These are phyloP conservation scores for Kodamaea kakaduensis DNA, from an alignment of 805 yeast species.

Conservation along the genomic window DNA sequence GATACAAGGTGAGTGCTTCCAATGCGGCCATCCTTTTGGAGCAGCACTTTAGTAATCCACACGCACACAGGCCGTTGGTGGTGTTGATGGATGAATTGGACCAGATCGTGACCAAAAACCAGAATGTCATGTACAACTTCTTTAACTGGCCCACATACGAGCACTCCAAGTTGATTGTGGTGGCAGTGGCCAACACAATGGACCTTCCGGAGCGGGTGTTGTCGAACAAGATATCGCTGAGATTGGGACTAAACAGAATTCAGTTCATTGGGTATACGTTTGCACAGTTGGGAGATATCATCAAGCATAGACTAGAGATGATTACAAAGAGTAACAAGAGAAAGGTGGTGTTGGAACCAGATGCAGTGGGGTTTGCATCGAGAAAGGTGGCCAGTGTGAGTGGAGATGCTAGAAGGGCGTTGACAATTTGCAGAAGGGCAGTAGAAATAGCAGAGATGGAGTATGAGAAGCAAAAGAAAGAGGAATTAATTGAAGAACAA, in stretches of 20 bases:
- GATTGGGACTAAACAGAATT: slow-evolving; percentile 83
- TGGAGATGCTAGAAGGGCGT: slow-evolving; percentile 94
- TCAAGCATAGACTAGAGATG: slow-evolving; percentile 61
- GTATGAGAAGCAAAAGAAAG: slow-evolving; percentile 23
- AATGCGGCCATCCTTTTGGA: slow-evolving; percentile 69
- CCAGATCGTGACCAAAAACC: slow-evolving; percentile 79
- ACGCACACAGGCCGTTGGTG: slow-evolving; percentile 51
- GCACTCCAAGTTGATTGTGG: slow-evolving; percentile 73
- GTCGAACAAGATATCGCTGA: slow-evolving; percentile 83
- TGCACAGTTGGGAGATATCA: slow-evolving; percentile 71
- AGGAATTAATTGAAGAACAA: not conserved
- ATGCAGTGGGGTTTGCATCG: slow-evolving; percentile 88
- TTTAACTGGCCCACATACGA: slow-evolving; percentile 95
- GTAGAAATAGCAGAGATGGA: slow-evolving; percentile 80
- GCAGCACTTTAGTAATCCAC: slow-evolving; percentile 47
- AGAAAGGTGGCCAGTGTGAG: slow-evolving; percentile 93
- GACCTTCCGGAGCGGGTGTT: slow-evolving; percentile 88
- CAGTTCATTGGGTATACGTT: slow-evolving; percentile 87
- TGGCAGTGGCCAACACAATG: slow-evolving; percentile 97
- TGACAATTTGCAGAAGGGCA: slow-evolving; percentile 83
- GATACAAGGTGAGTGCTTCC: slow-evolving; percentile 51
- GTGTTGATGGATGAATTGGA: slow-evolving; percentile 90
- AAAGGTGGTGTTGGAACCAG: slow-evolving; percentile 49
- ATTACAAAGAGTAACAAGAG: slow-evolving; percentile 31
- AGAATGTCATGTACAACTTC: slow-evolving; percentile 87